Evolutionary conservation across 495 filamentous ascomycete species (phyloP).

Genomic region (Copromyces sp.): DNA sequence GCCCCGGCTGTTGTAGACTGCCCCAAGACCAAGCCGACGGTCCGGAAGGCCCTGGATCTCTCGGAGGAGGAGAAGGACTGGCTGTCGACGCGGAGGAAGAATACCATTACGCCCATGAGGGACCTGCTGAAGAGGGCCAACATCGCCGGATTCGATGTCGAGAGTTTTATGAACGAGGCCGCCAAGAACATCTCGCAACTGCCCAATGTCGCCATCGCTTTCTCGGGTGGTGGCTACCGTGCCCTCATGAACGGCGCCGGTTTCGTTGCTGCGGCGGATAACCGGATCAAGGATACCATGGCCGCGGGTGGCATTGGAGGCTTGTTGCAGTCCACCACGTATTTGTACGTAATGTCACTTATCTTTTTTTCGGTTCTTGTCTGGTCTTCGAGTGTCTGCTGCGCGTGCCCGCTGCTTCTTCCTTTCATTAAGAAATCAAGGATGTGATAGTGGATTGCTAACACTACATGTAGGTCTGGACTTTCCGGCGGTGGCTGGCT

Average conservation of each 20-base stretch:
- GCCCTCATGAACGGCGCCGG: constrained; percentile 87
- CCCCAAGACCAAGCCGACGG: constrained; percentile 34
- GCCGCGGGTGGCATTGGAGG: constrained; percentile 66
- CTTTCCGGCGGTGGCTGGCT: constrained; percentile 86
- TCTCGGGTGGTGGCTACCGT: constrained; percentile 68
- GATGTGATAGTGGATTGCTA: neutral
- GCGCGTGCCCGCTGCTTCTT: neutral
- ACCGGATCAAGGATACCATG: constrained; percentile 57
- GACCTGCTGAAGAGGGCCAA: constrained; percentile 62
- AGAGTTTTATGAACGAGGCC: constrained; percentile 50
- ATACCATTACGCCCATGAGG: constrained; percentile 56
- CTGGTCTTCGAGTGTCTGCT: neutral
- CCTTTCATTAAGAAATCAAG: neutral
- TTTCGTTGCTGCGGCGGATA: constrained; percentile 75
- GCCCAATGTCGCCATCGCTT: constrained; percentile 56
- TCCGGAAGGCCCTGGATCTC: constrained; percentile 44
- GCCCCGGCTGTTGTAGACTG: constrained; percentile 44
- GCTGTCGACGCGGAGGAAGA: constrained; percentile 42
- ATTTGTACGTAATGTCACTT: constrained; percentile 35
- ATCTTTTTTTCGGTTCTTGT: neutral
- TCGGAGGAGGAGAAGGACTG: constrained; percentile 62
- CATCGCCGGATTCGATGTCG: constrained; percentile 69
- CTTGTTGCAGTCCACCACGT: constrained; percentile 74
- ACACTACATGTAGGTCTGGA: constrained; percentile 38
- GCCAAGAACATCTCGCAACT: constrained; percentile 50